Evolutionary conservation across 2,329 filamentous ascomycete genomes (phyloP).

Genomic region (Nothophaeocryptopus gaeumannii): DNA sequence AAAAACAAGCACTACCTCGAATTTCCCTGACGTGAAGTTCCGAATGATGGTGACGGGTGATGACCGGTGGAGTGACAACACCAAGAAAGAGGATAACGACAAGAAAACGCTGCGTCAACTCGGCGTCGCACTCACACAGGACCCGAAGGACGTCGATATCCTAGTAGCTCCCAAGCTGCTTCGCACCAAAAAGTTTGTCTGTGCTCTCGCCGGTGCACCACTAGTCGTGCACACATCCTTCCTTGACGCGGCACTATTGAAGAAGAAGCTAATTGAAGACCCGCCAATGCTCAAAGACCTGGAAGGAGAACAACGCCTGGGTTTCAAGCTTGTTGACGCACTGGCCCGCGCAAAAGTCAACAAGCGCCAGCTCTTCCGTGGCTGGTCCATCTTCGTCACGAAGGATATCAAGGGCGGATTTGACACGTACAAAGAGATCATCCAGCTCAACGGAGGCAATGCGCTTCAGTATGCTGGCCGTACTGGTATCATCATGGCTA

Average conservation of each 20-base stretch:
- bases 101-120: constrained; percentile 78
- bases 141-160: constrained; percentile 75
- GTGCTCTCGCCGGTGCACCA: constrained; percentile 77
- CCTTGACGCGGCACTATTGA: constrained; percentile 71
- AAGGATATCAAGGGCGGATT: constrained; percentile 74
- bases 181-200: constrained; percentile 90
- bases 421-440: constrained; percentile 81
- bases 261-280: constrained; percentile 59
- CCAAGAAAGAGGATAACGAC: constrained; percentile 73
- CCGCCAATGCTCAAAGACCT: constrained; percentile 66
- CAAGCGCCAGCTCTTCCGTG: constrained; percentile 69
- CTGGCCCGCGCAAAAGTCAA: constrained; percentile 71
- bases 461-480: constrained; percentile 71
- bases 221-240: constrained; percentile 74
- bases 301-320: constrained; percentile 68
- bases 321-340: constrained; percentile 66
- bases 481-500: constrained; percentile 57
- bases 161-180: constrained; percentile 83
- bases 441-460: constrained; percentile 81
- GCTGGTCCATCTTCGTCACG: constrained; percentile 80
- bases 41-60: constrained; percentile 82
- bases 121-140: constrained; percentile 79
- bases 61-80: constrained; percentile 68
- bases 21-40: constrained; percentile 64
- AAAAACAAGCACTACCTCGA: constrained; percentile 47